Conservation (phyloP, 2,329 filamentous ascomycete genomes). For the Lecanicillium sp. region DNA sequence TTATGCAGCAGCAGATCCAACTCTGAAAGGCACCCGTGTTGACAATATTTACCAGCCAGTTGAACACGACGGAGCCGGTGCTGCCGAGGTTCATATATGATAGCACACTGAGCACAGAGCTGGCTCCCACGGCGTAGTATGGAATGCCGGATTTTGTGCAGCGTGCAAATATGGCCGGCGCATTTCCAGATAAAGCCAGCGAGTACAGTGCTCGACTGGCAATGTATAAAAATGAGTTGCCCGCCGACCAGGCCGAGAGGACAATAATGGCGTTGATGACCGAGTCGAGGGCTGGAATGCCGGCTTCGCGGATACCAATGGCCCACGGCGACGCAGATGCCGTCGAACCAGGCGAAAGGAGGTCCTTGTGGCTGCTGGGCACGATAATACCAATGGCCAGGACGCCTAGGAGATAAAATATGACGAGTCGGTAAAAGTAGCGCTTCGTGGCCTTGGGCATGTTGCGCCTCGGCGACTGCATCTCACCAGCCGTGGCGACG, state of each 20-base stretch:
- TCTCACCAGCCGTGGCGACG: conserved; percentile 23
- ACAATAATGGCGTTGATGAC: conserved; percentile 49
- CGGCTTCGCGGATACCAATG: conserved; percentile 39
- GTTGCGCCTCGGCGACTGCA: conserved; percentile 21
- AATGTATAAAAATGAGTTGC: conserved; percentile 45
- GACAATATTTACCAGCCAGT: conserved; percentile 48
- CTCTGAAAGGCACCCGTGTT: conserved; percentile 44
- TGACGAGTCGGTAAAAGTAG: conserved; percentile 20
- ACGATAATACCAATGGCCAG: conserved; percentile 22
- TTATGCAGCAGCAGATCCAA: conserved; percentile 46
- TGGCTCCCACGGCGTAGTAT: conserved; percentile 13
- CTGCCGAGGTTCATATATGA: conserved; percentile 52
- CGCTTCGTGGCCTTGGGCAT: conserved; percentile 22
- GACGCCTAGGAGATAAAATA: conserved; percentile 18
- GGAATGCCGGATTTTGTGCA: conserved; percentile 17
- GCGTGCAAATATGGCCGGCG: conserved; percentile 29
- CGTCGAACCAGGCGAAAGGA: conserved; percentile 23
- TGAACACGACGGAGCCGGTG: conserved; percentile 49
- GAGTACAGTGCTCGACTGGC: conserved; percentile 37
- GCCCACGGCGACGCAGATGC: conserved; percentile 46
- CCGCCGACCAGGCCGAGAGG: conserved; percentile 48
- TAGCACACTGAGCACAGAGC: conserved; percentile 41
- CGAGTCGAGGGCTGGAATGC: conserved; percentile 32
- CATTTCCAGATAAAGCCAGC: conserved; percentile 29
- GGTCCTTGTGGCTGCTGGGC: conserved; percentile 20